phyloP scores from a whole-genome alignment of 371 early-diverging fungal species.

The Dichotomocladium elegans region DNA sequence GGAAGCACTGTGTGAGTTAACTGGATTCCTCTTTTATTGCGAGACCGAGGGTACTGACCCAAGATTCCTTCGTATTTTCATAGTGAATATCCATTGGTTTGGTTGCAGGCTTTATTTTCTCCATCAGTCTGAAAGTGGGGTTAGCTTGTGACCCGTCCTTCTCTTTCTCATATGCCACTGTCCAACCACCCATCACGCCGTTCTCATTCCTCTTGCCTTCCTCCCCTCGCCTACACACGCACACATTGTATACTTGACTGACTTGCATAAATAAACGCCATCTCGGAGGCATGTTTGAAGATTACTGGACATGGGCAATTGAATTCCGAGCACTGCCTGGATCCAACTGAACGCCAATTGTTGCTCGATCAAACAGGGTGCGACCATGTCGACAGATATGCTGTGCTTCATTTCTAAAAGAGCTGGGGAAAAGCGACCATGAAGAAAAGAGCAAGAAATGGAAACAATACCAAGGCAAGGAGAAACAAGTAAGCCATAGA shows the following conservation, averaged over 20 bases:
- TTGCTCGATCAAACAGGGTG: neutral
- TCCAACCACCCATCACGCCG: too few relatives aligned
- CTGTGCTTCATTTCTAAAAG: conserved; percentile 4
- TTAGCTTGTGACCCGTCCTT: neutral
- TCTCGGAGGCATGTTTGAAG: conserved; percentile 69
- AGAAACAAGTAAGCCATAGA: neutral
- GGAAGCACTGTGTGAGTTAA: neutral
- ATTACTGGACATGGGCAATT: conserved; percentile 16
- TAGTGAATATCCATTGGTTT: neutral
- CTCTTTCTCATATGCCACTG: neutral
- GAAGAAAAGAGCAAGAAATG: neutral
- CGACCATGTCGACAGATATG: conserved; percentile 1
- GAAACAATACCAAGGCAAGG: neutral
- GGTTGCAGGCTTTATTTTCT: neutral
- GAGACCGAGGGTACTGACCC: neutral
- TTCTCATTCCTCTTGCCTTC: neutral
- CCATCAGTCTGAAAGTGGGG: conserved; percentile 1
- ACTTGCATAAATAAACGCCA: conserved; percentile 81
- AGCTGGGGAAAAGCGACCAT: neutral
- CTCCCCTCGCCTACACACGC: neutral
- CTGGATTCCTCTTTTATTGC: neutral
- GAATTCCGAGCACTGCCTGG: conserved; percentile 3
- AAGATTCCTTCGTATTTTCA: neutral
- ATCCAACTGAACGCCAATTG: conserved; percentile 8
- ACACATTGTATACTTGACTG: conserved; percentile 21